Evolutionary conservation across 805 yeast species (phyloP).

Genomic region (Yamadazyma insecticola): DNA sequence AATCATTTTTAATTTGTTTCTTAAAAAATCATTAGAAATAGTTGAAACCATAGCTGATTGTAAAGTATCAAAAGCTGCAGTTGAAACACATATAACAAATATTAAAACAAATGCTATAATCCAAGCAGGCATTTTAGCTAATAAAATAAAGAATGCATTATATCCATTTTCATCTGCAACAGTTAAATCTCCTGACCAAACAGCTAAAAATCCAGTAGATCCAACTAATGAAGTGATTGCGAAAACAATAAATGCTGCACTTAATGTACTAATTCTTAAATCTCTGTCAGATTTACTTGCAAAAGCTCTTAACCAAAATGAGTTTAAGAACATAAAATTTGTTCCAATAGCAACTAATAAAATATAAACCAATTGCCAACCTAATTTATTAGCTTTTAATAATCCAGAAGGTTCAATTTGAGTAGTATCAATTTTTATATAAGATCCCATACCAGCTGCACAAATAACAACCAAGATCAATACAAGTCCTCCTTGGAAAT

Average conservation of each 20-base stretch:
- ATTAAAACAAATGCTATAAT: conserved; percentile 77
- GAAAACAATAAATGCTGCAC: conserved; percentile 68
- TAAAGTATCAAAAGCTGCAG: conserved; percentile 84
- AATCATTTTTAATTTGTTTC: conserved; percentile 66
- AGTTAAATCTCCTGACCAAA: conserved; percentile 74
- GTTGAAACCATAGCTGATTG: conserved; percentile 88
- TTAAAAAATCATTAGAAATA: conserved; percentile 82
- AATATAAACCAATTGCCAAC: conserved; percentile 88
- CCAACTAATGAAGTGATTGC: conserved; percentile 70
- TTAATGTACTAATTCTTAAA: conserved; percentile 64
- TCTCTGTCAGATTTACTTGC: conserved; percentile 79
- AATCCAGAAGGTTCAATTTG: conserved; percentile 61
- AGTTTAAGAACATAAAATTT: conserved; percentile 85
- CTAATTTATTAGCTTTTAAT: conserved; percentile 61
- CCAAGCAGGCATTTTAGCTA: conserved; percentile 79
- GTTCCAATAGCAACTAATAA: conserved; percentile 82
- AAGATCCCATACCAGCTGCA: conserved; percentile 72
- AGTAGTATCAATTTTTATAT: conserved; percentile 62
- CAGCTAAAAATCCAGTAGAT: conserved; percentile 79
- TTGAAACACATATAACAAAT: conserved; percentile 67
- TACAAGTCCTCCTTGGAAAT: conserved; percentile 76
- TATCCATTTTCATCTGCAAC: conserved; percentile 53
- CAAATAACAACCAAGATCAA: conserved; percentile 63
- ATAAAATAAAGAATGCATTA: conserved; percentile 67
- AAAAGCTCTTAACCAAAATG: conserved; percentile 92